A percentile compares a stretch with the other conserved stretches of the same genome.
Evolutionary conservation across 1,284 basidiomycete species (phyloP).

Genomic region (Ustilago trichophora): DNA sequence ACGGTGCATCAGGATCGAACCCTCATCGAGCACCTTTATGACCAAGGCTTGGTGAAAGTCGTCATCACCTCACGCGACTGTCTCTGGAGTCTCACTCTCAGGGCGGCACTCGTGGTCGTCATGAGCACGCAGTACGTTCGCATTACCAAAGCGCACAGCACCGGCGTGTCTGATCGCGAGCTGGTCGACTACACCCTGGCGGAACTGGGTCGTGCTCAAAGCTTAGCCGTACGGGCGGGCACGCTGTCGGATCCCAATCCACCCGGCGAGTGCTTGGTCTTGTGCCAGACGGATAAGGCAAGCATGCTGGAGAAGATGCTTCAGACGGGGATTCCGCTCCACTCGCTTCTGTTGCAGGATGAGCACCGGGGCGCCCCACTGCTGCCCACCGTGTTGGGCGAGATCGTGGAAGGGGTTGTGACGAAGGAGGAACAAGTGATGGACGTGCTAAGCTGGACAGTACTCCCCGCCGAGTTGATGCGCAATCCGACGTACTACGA

Average conservation of each 20-base stretch:
- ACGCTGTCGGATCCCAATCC: constrained; percentile 48
- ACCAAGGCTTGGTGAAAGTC: constrained; percentile 81
- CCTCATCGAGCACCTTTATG: constrained; percentile 83
- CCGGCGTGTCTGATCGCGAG: constrained; percentile 71
- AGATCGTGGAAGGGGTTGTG: constrained; percentile 29
- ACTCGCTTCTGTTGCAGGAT: constrained; percentile 78
- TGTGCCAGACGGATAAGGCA: constrained; percentile 87
- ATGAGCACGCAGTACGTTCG: constrained; percentile 91
- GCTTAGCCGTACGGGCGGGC: constrained; percentile 77
- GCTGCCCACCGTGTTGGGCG: constrained; percentile 39
- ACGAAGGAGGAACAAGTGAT: constrained; percentile 69
- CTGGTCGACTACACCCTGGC: constrained; percentile 80
- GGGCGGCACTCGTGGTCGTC: constrained; percentile 81
- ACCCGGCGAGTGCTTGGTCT: constrained; percentile 73
- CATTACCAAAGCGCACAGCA: constrained; percentile 50
- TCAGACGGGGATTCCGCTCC: constrained; percentile 85
- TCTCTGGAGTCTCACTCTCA: constrained; percentile 85
- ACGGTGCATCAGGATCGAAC: constrained; percentile 77
- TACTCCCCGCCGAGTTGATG: constrained; percentile 76
- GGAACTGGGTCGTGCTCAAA: constrained; percentile 91
- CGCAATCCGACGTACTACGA: constrained; percentile 90
- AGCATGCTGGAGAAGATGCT: constrained; percentile 80
- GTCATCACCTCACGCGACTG: constrained; percentile 83
- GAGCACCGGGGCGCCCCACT: constrained; percentile 28
- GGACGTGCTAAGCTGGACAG: constrained; percentile 84